phyloP scores from a whole-genome alignment of 2,329 filamentous ascomycete species.

The Xylaria multiplex region DNA sequence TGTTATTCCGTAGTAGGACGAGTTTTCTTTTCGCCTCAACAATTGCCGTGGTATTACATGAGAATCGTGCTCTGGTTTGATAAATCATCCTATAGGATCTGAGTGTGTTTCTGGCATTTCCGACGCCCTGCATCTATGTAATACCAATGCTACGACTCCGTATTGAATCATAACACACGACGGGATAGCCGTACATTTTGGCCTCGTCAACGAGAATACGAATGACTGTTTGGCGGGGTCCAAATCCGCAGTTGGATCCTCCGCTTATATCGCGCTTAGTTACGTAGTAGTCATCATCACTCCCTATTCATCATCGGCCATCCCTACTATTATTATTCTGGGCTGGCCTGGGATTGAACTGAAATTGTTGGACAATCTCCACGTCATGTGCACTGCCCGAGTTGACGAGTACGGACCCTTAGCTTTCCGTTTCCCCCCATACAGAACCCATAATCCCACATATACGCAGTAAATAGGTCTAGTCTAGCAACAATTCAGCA shows the following conservation, averaged over 20 bases:
- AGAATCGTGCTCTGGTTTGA: slow-evolving; percentile 34
- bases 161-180: slow-evolving; percentile 8
- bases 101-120: slow-evolving; percentile 32
- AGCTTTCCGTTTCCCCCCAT: slow-evolving; percentile 19
- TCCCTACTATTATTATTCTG: slow-evolving; percentile 25
- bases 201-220: slow-evolving; percentile 32
- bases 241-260: slow-evolving; percentile 26
- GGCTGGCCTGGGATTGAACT: slow-evolving; percentile 29
- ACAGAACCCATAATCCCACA: slow-evolving; percentile 24
- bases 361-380: slow-evolving; percentile 29
- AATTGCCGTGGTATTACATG: slow-evolving; percentile 39
- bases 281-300: slow-evolving; percentile 20
- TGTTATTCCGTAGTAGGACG: slow-evolving; percentile 25
- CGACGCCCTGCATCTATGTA: slow-evolving; percentile 35
- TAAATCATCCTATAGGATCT: slow-evolving; percentile 29
- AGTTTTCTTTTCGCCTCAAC: background rate
- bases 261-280: slow-evolving; percentile 23
- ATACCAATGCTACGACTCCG: slow-evolving; percentile 9
- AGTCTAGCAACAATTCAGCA: slow-evolving; percentile 5
- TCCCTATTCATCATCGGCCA: slow-evolving; percentile 3
- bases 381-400: slow-evolving; percentile 37
- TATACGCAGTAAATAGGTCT: slow-evolving; percentile 24
- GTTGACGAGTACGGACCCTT: slow-evolving; percentile 22
- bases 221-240: slow-evolving; percentile 37
- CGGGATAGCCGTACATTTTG: slow-evolving; percentile 13